Evolutionary conservation across 768 basidiomycete genomes (phyloP), one percentile per base, ranked within the genome.

Genomic region (Suillus clintonianus): DNA sequence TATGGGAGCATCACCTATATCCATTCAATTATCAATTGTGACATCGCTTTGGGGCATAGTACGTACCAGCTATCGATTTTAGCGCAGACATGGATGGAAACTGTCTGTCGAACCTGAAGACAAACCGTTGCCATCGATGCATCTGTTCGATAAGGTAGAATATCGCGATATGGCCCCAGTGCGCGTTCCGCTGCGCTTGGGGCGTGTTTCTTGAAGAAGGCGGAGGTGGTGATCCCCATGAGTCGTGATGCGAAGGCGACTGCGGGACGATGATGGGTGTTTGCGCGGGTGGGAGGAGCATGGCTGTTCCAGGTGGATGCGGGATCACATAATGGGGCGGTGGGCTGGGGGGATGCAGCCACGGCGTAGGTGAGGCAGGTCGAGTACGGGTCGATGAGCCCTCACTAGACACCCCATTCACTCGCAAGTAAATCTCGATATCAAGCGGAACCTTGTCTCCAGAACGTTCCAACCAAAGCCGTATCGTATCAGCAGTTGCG

Each of bases 381-480:
- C 73, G 69, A 0, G 59, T 60, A 24, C 75, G 74, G 61, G 57
- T 62, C 57, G 68, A 66, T 10, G 65, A 32, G 39, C 72, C 68
- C 5, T 70, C 50, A 66, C 71, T 72, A 43, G 72, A 62, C 37
- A 57, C 39, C 22, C 69, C 75, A 41, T 78, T 77, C 32, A 88
- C 83, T 41, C 86, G 87, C 43, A 94, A 78, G 72, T 86, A 88
- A 54, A 94, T 91, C 72, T 92, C 90, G 64, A 94, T 90, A 72
- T 92, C 92, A 10, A 94, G 82, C 7, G 91, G 88, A 7, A 88
- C 85, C 5, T 76, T 82, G 59, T 81, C 78, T 19, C 92, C 92
- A 14, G 92, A 89, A 32, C 91, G 87, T 72, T 92, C 91, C 0
- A 94, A 81, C 91, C 92, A 94, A 13, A 94, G 81, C 9, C 92